phyloP scores from a whole-genome alignment of 1,284 basidiomycete species.

The Farysia itapuensis region DNA sequence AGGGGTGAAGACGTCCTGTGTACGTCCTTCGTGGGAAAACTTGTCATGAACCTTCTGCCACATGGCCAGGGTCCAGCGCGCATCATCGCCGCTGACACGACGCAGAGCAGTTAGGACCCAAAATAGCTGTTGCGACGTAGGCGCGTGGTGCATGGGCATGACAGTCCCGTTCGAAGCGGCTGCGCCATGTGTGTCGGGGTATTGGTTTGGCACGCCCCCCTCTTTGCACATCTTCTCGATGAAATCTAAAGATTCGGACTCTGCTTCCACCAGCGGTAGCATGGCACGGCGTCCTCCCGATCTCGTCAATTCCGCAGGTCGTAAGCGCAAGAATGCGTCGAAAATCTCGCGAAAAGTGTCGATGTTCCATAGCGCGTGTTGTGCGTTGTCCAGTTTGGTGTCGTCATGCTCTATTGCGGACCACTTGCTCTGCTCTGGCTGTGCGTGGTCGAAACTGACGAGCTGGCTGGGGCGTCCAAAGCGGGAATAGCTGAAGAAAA shows the following conservation, averaged over 20 bases:
- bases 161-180: neutral
- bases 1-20: constrained; percentile 3
- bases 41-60: constrained; percentile 26
- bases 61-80: constrained; percentile 24
- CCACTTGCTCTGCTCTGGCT: constrained; percentile 15
- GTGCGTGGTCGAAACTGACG: constrained; percentile 1
- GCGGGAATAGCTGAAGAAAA: constrained; percentile 26
- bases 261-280: neutral
- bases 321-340: constrained; percentile 14
- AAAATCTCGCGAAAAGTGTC: constrained; percentile 31
- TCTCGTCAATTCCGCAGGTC: too few species aligned
- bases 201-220: neutral
- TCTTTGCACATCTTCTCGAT: too few species aligned
- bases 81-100: constrained; percentile 24
- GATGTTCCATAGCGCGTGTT: constrained; percentile 19
- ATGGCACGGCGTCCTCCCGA: too few species aligned
- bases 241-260: neutral
- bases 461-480: constrained; percentile 7
- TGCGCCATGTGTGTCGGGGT: neutral
- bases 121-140: constrained; percentile 27
- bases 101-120: constrained; percentile 31
- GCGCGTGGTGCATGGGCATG: constrained; percentile 6
- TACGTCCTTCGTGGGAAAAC: constrained; percentile 3
- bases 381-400: neutral
- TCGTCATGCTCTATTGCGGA: neutral